Percentiles rank a stretch among this genome's conserved stretches.
Conservation (phyloP, 169 alveolate genomes). For the Perkinsus chesapeaki region DNA sequence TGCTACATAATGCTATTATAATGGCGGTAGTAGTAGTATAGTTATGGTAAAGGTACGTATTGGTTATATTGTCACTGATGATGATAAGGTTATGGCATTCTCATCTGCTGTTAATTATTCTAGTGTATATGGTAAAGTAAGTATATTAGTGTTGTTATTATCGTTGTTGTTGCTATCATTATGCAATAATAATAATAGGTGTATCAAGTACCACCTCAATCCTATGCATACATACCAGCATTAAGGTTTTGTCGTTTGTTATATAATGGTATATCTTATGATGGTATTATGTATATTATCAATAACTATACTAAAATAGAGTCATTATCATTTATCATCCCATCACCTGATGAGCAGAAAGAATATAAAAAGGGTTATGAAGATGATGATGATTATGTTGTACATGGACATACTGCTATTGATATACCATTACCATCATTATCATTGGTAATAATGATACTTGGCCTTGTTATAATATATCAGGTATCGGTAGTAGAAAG, state of each 20-base stretch:
- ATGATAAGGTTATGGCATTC: too few species aligned
- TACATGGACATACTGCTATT: background rate
- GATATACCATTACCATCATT: background rate
- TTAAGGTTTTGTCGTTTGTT: background rate
- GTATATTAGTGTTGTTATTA: too few species aligned
- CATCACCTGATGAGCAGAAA: background rate
- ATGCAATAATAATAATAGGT: background rate
- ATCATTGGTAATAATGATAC: background rate
- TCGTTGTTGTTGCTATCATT: too few species aligned
- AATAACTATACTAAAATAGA: background rate
- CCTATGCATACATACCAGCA: background rate
- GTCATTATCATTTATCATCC: background rate
- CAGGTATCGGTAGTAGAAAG: too few species aligned
- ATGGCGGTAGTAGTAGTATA: background rate
- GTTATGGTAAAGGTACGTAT: background rate
- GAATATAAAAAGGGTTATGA: too few species aligned
- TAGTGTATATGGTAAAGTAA: too few species aligned
- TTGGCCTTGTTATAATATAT: too few species aligned
- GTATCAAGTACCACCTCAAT: background rate
- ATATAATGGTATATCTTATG: background rate
- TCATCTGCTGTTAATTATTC: too few species aligned
- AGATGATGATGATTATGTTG: background rate
- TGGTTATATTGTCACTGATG: background rate
- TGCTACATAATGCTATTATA: background rate
- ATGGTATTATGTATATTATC: background rate